Conservation (phyloP, 2,329 filamentous ascomycete species). For the Fusarium foetens region DNA sequence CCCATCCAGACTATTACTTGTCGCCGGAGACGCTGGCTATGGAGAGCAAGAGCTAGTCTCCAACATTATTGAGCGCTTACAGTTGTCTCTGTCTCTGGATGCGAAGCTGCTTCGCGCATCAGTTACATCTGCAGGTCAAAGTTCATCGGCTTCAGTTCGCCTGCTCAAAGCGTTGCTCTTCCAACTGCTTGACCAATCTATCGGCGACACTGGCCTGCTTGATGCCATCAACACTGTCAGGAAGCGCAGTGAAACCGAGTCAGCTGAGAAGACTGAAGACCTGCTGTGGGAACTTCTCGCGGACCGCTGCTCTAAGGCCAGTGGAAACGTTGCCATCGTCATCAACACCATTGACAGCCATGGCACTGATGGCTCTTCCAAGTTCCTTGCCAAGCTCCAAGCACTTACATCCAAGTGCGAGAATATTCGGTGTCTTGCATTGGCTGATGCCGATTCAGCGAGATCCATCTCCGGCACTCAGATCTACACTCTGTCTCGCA, state of each 20-base stretch:
- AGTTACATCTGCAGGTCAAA: fast-evolving
- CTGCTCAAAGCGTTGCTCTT: background rate
- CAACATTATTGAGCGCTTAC: background rate
- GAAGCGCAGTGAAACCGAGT: background rate
- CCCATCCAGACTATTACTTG: background rate
- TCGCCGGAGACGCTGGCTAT: background rate
- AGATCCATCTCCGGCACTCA: background rate
- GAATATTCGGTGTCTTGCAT: background rate
- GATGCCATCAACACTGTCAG: background rate
- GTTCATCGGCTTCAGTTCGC: background rate
- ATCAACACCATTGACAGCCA: background rate
- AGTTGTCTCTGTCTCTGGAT: background rate
- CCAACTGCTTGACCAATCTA: background rate
- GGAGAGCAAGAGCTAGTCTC: background rate
- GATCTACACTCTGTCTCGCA: background rate
- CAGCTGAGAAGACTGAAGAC: background rate
- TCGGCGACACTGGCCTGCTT: background rate
- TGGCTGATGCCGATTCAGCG: background rate
- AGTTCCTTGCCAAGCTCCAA: background rate
- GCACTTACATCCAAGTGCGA: background rate
- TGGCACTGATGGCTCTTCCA: background rate
- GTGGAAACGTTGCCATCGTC: background rate
- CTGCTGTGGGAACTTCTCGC: background rate
- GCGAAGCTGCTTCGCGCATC: background rate
- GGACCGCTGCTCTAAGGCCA: background rate